A percentile compares a stretch with the other conserved stretches of the same genome.
These are phyloP conservation scores for Aspergillus pseudoviridinutans DNA, from an alignment of 2,329 filamentous ascomycete genomes.

Conservation along the genomic window DNA sequence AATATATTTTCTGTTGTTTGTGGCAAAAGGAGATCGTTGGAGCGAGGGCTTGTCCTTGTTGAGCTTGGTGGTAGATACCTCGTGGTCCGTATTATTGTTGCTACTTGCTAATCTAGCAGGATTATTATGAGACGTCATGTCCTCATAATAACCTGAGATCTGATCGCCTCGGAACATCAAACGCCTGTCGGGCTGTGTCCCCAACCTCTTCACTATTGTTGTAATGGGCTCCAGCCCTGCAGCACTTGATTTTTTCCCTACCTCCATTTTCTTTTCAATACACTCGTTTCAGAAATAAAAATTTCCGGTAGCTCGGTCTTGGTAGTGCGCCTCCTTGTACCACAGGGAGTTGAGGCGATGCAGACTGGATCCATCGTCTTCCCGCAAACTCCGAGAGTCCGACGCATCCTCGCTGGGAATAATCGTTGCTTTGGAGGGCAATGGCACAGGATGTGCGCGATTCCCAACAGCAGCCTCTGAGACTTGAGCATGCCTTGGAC, in stretches of 20 bases:
- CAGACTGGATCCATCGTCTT: slow-evolving; percentile 17
- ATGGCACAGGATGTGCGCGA: slow-evolving; percentile 31
- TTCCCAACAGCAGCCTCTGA: slow-evolving; percentile 17
- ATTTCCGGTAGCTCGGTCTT: background rate
- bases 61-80: background rate
- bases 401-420: slow-evolving; percentile 17
- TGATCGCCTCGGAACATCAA: background rate
- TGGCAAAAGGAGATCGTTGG: background rate
- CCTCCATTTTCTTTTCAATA: background rate
- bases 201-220: background rate
- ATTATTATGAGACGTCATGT: slow-evolving; percentile 22
- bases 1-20: background rate
- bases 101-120: background rate
- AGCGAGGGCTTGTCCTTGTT: background rate
- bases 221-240: background rate
- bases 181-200: background rate
- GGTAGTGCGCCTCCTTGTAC: background rate
- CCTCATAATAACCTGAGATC: background rate
- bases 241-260: background rate
- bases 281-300: slow-evolving; percentile 1
- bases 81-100: background rate
- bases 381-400: slow-evolving; percentile 20
- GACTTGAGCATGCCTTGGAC: slow-evolving; percentile 14
- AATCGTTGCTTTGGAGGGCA: slow-evolving; percentile 20
- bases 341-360: slow-evolving; percentile 23